Evolutionary conservation across 257 asterid species (phyloP), one percentile per base, ranked within the genome.

Genomic region (Scutellaria galericulata): DNA sequence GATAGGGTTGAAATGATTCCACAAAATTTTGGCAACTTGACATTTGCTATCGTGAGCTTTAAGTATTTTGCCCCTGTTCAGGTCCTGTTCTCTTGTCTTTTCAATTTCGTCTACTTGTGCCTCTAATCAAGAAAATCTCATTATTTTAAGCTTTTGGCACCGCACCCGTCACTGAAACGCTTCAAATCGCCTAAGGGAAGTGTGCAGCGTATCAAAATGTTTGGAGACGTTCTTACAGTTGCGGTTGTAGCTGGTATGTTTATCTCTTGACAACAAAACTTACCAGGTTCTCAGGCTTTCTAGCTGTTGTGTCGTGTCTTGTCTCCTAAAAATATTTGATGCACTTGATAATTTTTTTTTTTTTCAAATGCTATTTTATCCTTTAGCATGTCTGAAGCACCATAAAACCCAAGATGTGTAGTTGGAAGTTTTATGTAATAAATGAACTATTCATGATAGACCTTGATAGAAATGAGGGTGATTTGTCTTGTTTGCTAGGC

Each of bases 241-340:
- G 74, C 83, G 13, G 88, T 92, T 69, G 92, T 87, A 64, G 95
- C 98, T 52, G 97, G 97, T 90, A 85, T 18, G 83, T 55, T 63
- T 11, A 42, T 72, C 57, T 50, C 74, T 59, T 48, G 70, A 44
- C 60, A 35, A 13, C 53, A 62, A 20, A 45, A 11, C 22, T 7
- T 68, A 18, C 73, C 40, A n/a, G 10, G 57, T 54, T 77, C 61
- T 58, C 62, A 65, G 59, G 70, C 24, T 45, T 35, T 75, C n/a
- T 46, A 45, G 40, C 37, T 56, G 39, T 48, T 61, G 9, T 27
- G 1, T 66, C 39, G 0, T 31, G 37, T 31, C 5, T 13, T 66
- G 14, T 65, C 62, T 58, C n/a, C 40, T 66, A 3, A 27, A 7
- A 50, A 15, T 13, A 65, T 48, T 5, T 54, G 67, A 15, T 7